phyloP scores from a whole-genome alignment of 345 rosid genomes.

The Lepidium aucheri region DNA sequence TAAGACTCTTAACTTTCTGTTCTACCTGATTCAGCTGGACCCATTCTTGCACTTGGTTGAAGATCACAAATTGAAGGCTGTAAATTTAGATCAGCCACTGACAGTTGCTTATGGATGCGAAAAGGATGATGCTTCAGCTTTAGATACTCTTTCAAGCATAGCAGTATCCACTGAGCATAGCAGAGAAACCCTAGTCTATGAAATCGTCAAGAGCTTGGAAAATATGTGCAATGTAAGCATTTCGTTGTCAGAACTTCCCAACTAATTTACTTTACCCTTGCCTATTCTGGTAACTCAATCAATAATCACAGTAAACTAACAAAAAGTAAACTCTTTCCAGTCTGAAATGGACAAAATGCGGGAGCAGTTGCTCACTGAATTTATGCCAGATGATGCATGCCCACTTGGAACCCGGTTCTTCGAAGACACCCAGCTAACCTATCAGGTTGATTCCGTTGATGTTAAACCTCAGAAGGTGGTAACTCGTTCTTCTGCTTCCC shows the following conservation, averaged over 20 bases:
- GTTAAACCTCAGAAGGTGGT: conserved; percentile 35
- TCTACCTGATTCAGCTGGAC: conserved; percentile 54
- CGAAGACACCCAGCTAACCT: conserved; percentile 36
- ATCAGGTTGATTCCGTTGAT: conserved; percentile 31
- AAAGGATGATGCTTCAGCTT: conserved; percentile 64
- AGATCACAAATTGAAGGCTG: conserved; percentile 67
- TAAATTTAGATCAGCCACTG: conserved; percentile 30
- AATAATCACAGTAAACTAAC: not conserved
- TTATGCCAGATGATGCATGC: conserved; percentile 81
- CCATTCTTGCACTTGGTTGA: conserved; percentile 73
- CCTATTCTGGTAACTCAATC: not conserved
- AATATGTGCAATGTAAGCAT: conserved; percentile 47
- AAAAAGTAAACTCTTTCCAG: conserved; percentile 37
- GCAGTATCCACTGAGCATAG: conserved; percentile 50
- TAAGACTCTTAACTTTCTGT: conserved; percentile 6
- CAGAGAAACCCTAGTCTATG: conserved; percentile 52
- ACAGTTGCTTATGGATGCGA: conserved; percentile 48
- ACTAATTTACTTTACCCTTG: not conserved
- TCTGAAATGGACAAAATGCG: conserved; percentile 40
- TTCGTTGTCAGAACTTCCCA: conserved; percentile 9
- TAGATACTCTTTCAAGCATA: conserved; percentile 46
- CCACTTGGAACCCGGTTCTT: conserved; percentile 58
- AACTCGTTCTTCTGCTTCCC: conserved; percentile 10
- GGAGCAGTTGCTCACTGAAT: conserved; percentile 62
- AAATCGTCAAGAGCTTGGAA: conserved; percentile 62